Conservation (phyloP, 1,284 basidiomycete genomes). For the Ceratobasidium sp. region DNA sequence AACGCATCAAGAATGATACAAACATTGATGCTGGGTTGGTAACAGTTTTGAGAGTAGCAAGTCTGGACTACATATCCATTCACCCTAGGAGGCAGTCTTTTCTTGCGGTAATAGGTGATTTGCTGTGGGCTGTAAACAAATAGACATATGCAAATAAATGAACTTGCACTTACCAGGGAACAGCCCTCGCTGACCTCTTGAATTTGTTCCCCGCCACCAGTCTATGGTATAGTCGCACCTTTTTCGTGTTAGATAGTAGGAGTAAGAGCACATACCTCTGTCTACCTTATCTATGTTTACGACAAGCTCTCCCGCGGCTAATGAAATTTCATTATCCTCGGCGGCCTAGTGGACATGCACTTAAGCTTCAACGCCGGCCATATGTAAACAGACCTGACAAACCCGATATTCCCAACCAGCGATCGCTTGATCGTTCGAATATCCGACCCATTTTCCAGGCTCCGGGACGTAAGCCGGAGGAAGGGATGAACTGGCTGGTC, state of each 20-base stretch:
- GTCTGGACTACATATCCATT: not conserved
- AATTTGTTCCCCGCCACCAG: not conserved
- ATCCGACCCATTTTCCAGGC: not conserved
- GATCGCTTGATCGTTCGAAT: not conserved
- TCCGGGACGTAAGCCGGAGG: not conserved
- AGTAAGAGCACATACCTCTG: not conserved
- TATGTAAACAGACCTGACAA: not conserved
- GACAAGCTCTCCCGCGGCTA: not conserved
- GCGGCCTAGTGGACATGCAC: not conserved
- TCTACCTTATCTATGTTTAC: not conserved
- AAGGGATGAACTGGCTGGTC: not conserved
- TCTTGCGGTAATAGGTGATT: not conserved
- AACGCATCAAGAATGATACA: not conserved
- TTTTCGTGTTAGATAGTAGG: not conserved
- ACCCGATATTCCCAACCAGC: not conserved
- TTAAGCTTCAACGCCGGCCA: not conserved
- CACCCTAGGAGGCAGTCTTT: not conserved
- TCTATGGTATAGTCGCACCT: not conserved
- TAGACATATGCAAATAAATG: not conserved
- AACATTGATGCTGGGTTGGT: not conserved
- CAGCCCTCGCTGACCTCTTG: not conserved
- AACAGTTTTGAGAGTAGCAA: not conserved
- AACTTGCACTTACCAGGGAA: not conserved
- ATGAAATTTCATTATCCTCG: not conserved
- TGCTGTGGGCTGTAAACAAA: not conserved